phyloP scores from a whole-genome alignment of 1,139 yeast genomes.

The Spencermartinsiella ligniputridi region DNA sequence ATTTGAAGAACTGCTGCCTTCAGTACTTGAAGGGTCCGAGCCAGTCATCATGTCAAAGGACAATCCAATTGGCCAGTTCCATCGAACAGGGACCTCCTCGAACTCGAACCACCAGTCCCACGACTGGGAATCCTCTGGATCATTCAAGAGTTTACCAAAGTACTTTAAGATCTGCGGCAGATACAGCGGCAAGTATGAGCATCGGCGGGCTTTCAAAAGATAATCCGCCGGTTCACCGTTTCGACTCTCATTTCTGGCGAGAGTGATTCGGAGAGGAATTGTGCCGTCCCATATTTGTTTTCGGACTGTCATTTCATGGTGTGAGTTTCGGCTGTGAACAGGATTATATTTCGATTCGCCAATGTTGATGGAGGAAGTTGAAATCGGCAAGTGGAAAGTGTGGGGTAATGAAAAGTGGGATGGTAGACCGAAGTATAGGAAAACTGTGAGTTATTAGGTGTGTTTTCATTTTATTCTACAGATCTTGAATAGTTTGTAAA shows the following conservation, averaged over 20 bases:
- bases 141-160: slow-evolving; percentile 40
- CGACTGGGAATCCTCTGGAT: slow-evolving; percentile 34
- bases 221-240: slow-evolving; percentile 22
- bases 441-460: too few species aligned
- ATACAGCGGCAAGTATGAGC: slow-evolving; percentile 55
- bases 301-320: slow-evolving; percentile 19
- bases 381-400: too few species aligned
- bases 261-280: slow-evolving; percentile 42
- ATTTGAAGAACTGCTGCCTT: slow-evolving; percentile 10
- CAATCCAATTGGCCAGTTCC: slow-evolving; percentile 80
- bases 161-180: slow-evolving; percentile 41
- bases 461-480: too few species aligned
- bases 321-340: too few species aligned
- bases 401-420: too few species aligned
- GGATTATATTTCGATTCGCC: too few species aligned
- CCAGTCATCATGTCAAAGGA: slow-evolving; percentile 52
- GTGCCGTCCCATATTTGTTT: slow-evolving; percentile 53
- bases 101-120: slow-evolving; percentile 63
- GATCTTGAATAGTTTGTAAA: too few species aligned
- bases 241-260: slow-evolving; percentile 31
- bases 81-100: slow-evolving; percentile 58
- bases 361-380: too few species aligned
- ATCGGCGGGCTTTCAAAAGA: slow-evolving; percentile 37
- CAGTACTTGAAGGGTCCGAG: slow-evolving; percentile 30
- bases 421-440: too few species aligned